These are phyloP conservation scores for Cerrena zonata DNA, from an alignment of 1,284 basidiomycete genomes.

Conservation along the genomic window DNA sequence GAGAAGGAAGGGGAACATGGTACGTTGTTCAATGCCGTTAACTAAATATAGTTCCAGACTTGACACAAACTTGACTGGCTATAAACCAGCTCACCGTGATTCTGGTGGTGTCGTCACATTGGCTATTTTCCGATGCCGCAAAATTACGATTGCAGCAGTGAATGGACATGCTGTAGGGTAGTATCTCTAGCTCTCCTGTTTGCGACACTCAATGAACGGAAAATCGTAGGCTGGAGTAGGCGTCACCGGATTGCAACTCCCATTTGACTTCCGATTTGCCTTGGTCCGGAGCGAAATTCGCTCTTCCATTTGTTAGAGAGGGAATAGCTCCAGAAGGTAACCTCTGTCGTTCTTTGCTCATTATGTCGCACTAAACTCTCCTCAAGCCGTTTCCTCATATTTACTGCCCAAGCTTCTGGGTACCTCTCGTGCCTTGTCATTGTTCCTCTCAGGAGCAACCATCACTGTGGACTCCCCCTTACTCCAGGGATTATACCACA, in stretches of 20 bases:
- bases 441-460: conserved; percentile 45
- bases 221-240: conserved; percentile 43
- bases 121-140: conserved; percentile 47
- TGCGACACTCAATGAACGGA: neutral
- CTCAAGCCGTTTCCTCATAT: conserved; percentile 43
- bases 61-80: neutral
- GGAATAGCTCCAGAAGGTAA: conserved; percentile 50
- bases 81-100: conserved; percentile 41
- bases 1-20: conserved; percentile 42
- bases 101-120: conserved; percentile 42
- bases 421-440: conserved; percentile 42
- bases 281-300: conserved; percentile 50
- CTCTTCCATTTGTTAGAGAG: conserved; percentile 50
- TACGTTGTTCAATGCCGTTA: conserved; percentile 17
- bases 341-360: too few relatives aligned
- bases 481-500: conserved; percentile 41
- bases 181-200: neutral
- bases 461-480: conserved; percentile 40
- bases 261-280: conserved; percentile 51
- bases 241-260: conserved; percentile 48
- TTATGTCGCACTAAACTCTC: too few relatives aligned
- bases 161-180: conserved; percentile 51
- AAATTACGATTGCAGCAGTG: conserved; percentile 52
- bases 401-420: conserved; percentile 51
- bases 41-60: neutral